Evolutionary conservation across 768 basidiomycete species (phyloP).

Genomic region (Sporobolomyces phaffii): DNA sequence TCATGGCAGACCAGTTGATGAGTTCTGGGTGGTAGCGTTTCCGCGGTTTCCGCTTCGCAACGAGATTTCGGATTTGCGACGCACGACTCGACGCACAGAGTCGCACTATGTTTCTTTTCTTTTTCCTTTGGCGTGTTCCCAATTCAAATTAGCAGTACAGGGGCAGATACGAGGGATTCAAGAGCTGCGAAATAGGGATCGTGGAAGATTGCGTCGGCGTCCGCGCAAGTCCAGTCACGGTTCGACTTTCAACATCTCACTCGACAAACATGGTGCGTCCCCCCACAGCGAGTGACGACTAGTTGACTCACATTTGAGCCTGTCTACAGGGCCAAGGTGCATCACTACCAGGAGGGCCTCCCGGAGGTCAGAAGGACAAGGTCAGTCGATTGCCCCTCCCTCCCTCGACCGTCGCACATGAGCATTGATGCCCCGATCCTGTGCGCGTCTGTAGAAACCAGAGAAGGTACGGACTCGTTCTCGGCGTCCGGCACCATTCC

Average conservation of each 20-base stretch:
- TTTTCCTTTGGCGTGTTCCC: too few relatives aligned
- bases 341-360: slow-evolving; percentile 11
- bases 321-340: slow-evolving; percentile 33
- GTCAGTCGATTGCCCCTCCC: not conserved
- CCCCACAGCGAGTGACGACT: too few relatives aligned
- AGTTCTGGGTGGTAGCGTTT: slow-evolving; percentile 17
- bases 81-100: too few relatives aligned
- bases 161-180: not conserved
- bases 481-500: too few relatives aligned
- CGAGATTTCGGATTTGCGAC: not conserved
- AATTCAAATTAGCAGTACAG: too few relatives aligned
- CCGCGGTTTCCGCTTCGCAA: not conserved
- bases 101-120: too few relatives aligned
- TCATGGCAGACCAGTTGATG: slow-evolving; percentile 21
- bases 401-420: not conserved
- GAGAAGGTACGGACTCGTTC: slow-evolving; percentile 28
- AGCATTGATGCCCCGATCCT: too few relatives aligned
- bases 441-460: slow-evolving; percentile 11
- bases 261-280: not conserved
- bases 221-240: not conserved
- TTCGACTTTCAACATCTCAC: not conserved
- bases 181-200: too few relatives aligned
- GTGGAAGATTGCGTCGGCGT: too few relatives aligned
- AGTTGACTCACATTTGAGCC: too few relatives aligned
- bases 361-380: slow-evolving; percentile 18